A percentile compares a stretch with the other conserved stretches of the same genome.
Conservation (phyloP, 345 rosid species). For the Leavenworthia alabamica region DNA sequence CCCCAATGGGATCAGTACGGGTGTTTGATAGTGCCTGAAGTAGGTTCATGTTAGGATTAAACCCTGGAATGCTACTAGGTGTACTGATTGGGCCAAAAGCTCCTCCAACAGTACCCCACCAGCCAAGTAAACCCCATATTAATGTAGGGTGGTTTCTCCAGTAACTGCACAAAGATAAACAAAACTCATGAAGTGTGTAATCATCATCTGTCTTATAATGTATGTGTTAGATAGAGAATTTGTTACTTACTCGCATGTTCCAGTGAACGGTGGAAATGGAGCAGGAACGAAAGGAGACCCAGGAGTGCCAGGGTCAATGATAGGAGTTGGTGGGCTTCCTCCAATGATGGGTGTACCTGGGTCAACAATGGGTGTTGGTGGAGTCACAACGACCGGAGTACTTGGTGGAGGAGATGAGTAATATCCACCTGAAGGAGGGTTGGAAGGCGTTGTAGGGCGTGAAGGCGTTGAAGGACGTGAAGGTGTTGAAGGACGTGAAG, state of each 20-base stretch:
- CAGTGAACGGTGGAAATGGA: slow-evolving; percentile 58
- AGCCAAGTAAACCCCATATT: slow-evolving; percentile 77
- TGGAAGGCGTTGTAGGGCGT: slow-evolving; percentile 35
- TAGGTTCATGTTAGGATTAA: slow-evolving; percentile 55
- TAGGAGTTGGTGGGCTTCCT: slow-evolving; percentile 48
- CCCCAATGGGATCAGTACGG: slow-evolving; percentile 55
- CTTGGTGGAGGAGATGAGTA: slow-evolving; percentile 50
- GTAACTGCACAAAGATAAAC: slow-evolving; percentile 43
- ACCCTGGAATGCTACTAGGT: slow-evolving; percentile 39
- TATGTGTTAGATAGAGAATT: background rate
- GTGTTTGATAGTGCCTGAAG: slow-evolving; percentile 82
- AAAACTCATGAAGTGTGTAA: background rate
- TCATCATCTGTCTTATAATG: background rate
- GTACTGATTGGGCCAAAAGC: slow-evolving; percentile 44
- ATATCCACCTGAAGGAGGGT: slow-evolving; percentile 55
- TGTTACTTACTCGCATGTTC: slow-evolving; percentile 80
- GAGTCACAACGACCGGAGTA: slow-evolving; percentile 39
- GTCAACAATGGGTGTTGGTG: slow-evolving; percentile 40
- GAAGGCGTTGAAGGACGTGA: too few species aligned
- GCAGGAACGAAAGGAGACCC: slow-evolving; percentile 50
- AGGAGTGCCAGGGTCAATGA: slow-evolving; percentile 35
- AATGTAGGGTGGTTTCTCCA: slow-evolving; percentile 83
- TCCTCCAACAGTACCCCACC: slow-evolving; percentile 81
- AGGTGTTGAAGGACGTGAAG: too few species aligned
- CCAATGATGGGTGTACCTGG: slow-evolving; percentile 57